Percentiles rank a stretch among this genome's conserved stretches.
These are phyloP conservation scores for Peronospora destructor DNA, from an alignment of 352 stramenopile species.

Conservation along the genomic window DNA sequence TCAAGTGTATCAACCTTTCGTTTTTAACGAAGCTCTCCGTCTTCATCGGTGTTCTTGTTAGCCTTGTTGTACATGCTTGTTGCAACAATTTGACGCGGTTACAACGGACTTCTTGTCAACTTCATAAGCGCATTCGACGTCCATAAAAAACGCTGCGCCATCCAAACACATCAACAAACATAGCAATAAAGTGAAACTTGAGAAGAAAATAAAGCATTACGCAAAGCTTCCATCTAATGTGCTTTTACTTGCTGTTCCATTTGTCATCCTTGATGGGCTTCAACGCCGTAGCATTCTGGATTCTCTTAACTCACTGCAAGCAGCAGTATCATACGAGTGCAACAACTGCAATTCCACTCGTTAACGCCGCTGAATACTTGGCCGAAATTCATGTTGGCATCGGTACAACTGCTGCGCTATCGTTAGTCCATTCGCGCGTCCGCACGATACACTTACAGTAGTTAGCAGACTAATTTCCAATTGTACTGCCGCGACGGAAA, in stretches of 20 bases:
- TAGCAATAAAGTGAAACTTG: too few species aligned
- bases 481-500: constrained; percentile 55
- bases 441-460: constrained; percentile 27
- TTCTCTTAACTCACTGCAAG: constrained; percentile 8
- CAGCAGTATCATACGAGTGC: constrained; percentile 11
- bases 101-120: too few species aligned
- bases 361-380: neutral
- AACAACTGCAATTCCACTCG: constrained; percentile 14
- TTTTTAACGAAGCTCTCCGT: too few species aligned
- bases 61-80: neutral
- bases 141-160: neutral
- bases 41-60: neutral
- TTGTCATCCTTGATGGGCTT: constrained; percentile 15
- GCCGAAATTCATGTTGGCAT: constrained; percentile 2
- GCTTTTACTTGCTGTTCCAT: constrained; percentile 16
- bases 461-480: constrained; percentile 35
- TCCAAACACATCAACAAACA: neutral
- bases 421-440: constrained; percentile 14
- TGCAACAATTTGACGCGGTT: too few species aligned
- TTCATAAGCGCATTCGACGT: neutral
- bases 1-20: too few species aligned
- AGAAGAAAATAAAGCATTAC: constrained; percentile 21
- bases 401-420: constrained; percentile 16
- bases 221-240: constrained; percentile 35
- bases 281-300: constrained; percentile 11